Evolutionary conservation across 306 rosid genomes (phyloP), one percentile per base, ranked within the genome.

Genomic region (Inga leiocalycina): DNA sequence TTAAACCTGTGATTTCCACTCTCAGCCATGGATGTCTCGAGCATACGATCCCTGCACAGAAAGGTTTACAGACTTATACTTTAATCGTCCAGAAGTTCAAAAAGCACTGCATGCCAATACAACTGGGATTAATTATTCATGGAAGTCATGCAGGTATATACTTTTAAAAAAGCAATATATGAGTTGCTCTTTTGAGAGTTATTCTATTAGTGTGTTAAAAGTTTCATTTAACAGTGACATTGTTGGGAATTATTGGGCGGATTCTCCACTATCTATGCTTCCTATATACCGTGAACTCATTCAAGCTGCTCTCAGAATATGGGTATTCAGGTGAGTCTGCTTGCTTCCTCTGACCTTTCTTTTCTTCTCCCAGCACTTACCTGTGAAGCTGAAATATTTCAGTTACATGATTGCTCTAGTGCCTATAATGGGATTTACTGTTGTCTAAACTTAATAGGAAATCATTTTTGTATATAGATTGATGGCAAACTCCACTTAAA

Each of bases 1-100:
- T 52, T 37, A 78, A 44, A 24, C 34, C 19, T 85, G 9, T 85
- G 83, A 12, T 48, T 68, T 90, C 74, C 68, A 82, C 84, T 80
- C 82, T 24, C 88, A 96, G 99, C 97, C 99, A 78, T 94, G 99
- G 99, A 93, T 94, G 97, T 94, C 92, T 37, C 85, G 95, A 84
- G 98, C 94, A 77, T 94, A 96, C 22, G 99, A 96, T 91, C 99
- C 99, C 16, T 96, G 99, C 85, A 89, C 97, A 0, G 97, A 90
- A 85, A 91, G 99, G 92, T 74, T 91, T 76, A 89, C 99, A 4
- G 86, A 89, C 45, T 83, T 74, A 82, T 96, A 96, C 88, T 96
- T 90, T 89, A 96, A 96, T 82, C 93, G 19, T 73, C 99, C 98
- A 16, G 95, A 91, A 72, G 98, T 96, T 92, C 99, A 94, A 86